phyloP scores from a whole-genome alignment of 306 rosid genomes.

The Astragalus glycyphyllos region DNA sequence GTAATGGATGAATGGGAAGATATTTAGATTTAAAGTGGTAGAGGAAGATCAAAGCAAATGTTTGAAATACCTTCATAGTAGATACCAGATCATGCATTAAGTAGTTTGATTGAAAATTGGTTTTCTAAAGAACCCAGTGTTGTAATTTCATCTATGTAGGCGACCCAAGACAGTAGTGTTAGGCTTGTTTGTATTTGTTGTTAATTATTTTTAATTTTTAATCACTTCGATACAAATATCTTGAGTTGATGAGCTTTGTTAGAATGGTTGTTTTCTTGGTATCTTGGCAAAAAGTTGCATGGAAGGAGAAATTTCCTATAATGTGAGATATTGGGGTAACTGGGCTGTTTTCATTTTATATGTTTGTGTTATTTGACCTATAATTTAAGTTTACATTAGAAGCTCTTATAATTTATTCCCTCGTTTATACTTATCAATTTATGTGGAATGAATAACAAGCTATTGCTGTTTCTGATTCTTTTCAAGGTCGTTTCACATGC shows the following conservation, averaged over 20 bases:
- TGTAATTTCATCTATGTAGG: neutral
- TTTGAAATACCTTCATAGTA: neutral
- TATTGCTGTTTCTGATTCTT: conserved; percentile 11
- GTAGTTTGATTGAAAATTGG: neutral
- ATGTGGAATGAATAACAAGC: neutral
- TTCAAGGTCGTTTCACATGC: neutral
- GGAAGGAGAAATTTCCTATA: neutral
- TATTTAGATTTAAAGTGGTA: neutral
- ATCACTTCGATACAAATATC: neutral
- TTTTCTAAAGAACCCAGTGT: neutral
- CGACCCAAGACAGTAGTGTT: neutral
- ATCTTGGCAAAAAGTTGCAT: conserved; percentile 1
- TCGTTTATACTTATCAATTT: neutral
- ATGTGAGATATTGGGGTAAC: neutral
- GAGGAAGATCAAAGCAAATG: neutral
- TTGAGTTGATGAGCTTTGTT: conserved; percentile 6
- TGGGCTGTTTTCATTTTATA: conserved; percentile 14
- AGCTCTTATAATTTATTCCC: conserved; percentile 10
- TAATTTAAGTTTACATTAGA: conserved; percentile 12
- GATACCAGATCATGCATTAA: neutral
- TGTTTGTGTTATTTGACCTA: neutral
- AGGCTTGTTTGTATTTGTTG: conserved; percentile 19
- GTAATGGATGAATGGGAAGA: conserved; percentile 23
- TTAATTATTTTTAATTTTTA: neutral
- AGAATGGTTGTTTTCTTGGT: neutral